A percentile compares a stretch with the other conserved stretches of the same genome.
These are phyloP conservation scores for Ogataea methylovora DNA, from an alignment of 805 yeast species.

Conservation along the genomic window DNA sequence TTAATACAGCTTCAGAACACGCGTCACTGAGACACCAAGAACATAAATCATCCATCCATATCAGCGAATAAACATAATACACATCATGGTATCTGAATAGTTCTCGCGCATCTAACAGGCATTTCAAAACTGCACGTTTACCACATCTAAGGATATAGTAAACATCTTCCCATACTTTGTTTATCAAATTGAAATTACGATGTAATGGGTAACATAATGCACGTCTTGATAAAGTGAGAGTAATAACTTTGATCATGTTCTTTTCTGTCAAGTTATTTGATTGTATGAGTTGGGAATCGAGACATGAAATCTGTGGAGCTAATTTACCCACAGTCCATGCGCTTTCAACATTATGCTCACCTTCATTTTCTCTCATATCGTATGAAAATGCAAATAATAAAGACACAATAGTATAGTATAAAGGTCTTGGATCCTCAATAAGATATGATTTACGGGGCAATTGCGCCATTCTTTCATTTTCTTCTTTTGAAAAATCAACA, in stretches of 20 bases:
- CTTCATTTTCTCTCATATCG: conserved; percentile 68
- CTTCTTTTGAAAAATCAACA: conserved; percentile 49
- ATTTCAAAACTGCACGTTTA: conserved; percentile 52
- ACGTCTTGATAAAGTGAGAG: conserved; percentile 60
- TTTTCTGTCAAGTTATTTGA: conserved; percentile 24
- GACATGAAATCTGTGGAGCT: conserved; percentile 65
- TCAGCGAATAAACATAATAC: conserved; percentile 75
- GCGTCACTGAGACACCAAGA: conserved; percentile 62
- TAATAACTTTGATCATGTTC: conserved; percentile 40
- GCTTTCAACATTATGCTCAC: conserved; percentile 71
- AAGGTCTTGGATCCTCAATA: conserved; percentile 45
- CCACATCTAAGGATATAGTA: conserved; percentile 61
- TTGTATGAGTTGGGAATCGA: conserved; percentile 53
- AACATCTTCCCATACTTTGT: conserved; percentile 70
- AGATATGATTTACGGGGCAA: conserved; percentile 60
- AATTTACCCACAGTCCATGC: conserved; percentile 92
- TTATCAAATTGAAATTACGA: conserved; percentile 55
- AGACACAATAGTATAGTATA: conserved; percentile 57
- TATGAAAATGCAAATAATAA: conserved; percentile 67
- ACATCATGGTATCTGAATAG: conserved; percentile 77
- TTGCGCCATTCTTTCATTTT: conserved; percentile 58
- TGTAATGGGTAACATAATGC: conserved; percentile 76
- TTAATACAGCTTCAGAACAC: conserved; percentile 50
- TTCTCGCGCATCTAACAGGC: conserved; percentile 56
- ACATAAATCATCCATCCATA: conserved; percentile 70